Evolutionary conservation across 73 alveolate species (phyloP).

Genomic region (Paramecium sonneborni): DNA sequence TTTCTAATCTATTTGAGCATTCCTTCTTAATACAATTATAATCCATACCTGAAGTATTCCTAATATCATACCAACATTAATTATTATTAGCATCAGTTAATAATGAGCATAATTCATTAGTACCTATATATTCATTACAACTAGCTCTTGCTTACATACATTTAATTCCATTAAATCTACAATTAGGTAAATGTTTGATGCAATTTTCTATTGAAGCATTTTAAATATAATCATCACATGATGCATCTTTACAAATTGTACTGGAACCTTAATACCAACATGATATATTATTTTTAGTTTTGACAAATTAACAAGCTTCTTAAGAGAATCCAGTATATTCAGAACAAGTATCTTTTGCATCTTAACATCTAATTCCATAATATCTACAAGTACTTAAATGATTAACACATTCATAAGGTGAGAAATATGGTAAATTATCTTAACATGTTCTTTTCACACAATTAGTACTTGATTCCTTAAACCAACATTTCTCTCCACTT

Average conservation of each 20-base stretch:
- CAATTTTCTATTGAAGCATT: background rate
- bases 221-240: background rate
- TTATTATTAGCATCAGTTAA: background rate
- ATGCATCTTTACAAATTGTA: background rate
- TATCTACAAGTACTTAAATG: background rate
- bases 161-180: background rate
- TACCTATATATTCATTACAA: background rate
- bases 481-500: background rate
- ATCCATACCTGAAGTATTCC: background rate
- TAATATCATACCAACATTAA: background rate
- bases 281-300: background rate
- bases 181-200: background rate
- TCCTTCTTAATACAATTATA: background rate
- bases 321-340: background rate
- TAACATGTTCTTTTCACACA: background rate
- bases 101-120: background rate
- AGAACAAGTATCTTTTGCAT: background rate
- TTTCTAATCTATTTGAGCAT: background rate
- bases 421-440: background rate
- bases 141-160: background rate
- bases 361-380: background rate
- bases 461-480: background rate
- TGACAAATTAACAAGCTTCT: background rate
- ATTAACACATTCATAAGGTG: background rate
- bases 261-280: conserved; percentile 4